These are phyloP conservation scores for Diaporthe sp. DNA, from an alignment of 2,329 filamentous ascomycete species.

Conservation along the genomic window DNA sequence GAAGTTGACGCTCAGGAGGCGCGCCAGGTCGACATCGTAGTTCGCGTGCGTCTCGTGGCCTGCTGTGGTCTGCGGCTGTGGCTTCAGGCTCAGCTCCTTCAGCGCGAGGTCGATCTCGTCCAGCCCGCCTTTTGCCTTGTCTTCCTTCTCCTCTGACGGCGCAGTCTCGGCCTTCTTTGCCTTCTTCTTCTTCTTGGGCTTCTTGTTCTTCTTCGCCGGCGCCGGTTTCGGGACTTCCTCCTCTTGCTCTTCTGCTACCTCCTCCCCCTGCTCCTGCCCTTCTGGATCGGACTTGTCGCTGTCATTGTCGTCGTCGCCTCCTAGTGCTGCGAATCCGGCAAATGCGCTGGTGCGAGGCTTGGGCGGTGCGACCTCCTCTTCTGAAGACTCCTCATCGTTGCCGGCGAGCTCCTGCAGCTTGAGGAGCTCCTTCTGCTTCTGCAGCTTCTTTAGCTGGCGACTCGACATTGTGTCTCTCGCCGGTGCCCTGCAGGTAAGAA, in stretches of 20 bases:
- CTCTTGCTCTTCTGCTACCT: slow-evolving; percentile 42
- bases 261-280: slow-evolving; percentile 29
- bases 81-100: slow-evolving; percentile 60
- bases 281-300: slow-evolving; percentile 42
- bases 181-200: slow-evolving; percentile 54
- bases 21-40: slow-evolving; percentile 45
- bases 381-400: slow-evolving; percentile 42
- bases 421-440: slow-evolving; percentile 63
- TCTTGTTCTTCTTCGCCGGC: slow-evolving; percentile 54
- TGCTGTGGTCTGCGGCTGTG: slow-evolving; percentile 39
- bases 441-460: slow-evolving; percentile 65
- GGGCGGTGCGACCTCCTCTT: slow-evolving; percentile 49
- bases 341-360: slow-evolving; percentile 63
- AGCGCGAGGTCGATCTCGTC: slow-evolving; percentile 72
- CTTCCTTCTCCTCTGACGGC: slow-evolving; percentile 38
- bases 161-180: slow-evolving; percentile 55
- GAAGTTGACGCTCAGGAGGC: slow-evolving; percentile 66
- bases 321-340: slow-evolving; percentile 64
- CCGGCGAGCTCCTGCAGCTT: slow-evolving; percentile 42
- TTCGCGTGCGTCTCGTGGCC: background rate
- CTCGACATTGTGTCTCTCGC: slow-evolving; percentile 59
- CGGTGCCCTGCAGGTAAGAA: background rate
- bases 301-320: slow-evolving; percentile 54
- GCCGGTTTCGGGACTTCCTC: slow-evolving; percentile 40
- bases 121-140: slow-evolving; percentile 47